Conservation (phyloP, 1,284 basidiomycete species). For the Moesziomyces sp. region DNA sequence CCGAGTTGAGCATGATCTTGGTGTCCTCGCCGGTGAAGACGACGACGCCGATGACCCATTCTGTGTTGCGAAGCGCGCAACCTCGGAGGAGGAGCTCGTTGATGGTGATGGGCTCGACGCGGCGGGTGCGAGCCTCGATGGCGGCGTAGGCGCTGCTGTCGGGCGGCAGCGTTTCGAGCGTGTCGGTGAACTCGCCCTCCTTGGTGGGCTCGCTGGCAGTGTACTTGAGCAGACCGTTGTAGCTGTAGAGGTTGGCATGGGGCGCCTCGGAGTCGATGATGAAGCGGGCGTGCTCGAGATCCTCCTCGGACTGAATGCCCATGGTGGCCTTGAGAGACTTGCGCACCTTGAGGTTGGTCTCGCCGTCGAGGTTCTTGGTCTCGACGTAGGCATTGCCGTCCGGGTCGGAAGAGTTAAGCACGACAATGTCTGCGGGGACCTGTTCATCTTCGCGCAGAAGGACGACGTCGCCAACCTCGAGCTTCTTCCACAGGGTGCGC, state of each 20-base stretch:
- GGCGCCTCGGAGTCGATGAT: slow-evolving; percentile 91
- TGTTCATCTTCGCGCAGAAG: slow-evolving; percentile 91
- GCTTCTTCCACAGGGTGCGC: slow-evolving; percentile 96
- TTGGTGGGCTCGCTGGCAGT: slow-evolving; percentile 49
- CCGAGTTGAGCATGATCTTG: slow-evolving; percentile 97
- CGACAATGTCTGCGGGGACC: slow-evolving; percentile 92
- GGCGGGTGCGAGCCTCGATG: slow-evolving; percentile 61
- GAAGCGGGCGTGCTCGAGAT: slow-evolving; percentile 86
- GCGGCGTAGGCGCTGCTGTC: slow-evolving; percentile 53
- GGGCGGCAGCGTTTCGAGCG: slow-evolving; percentile 29
- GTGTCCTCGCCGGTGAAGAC: slow-evolving; percentile 94
- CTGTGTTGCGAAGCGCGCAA: slow-evolving; percentile 89
- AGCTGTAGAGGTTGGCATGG: slow-evolving; percentile 90
- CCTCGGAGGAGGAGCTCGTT: slow-evolving; percentile 93
- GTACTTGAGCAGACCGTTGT: slow-evolving; percentile 86
- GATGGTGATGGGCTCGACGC: slow-evolving; percentile 75
- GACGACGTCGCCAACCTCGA: slow-evolving; percentile 96
- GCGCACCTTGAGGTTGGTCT: slow-evolving; percentile 93
- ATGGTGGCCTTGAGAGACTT: slow-evolving; percentile 81
- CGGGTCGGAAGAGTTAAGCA: slow-evolving; percentile 75
- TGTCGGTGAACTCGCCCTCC: slow-evolving; percentile 34
- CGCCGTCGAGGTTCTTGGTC: slow-evolving; percentile 92
- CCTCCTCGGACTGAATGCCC: slow-evolving; percentile 84
- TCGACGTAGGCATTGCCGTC: slow-evolving; percentile 70
- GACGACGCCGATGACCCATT: slow-evolving; percentile 93